phyloP scores from a whole-genome alignment of 2,329 filamentous ascomycete genomes.

The Nemania abortiva region DNA sequence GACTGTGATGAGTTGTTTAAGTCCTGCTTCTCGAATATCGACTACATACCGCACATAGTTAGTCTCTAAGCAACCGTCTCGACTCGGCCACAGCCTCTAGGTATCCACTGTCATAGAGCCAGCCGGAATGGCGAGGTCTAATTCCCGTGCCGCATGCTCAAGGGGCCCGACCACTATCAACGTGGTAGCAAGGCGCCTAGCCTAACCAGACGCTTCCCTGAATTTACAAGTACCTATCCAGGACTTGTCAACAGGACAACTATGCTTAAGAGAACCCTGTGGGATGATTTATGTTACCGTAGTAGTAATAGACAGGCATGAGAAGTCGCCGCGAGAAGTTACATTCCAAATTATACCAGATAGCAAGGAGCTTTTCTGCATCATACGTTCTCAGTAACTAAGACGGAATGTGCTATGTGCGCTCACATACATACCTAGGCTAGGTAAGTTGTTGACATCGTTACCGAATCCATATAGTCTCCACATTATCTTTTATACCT shows the following conservation, averaged over 20 bases:
- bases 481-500: conserved; percentile 12
- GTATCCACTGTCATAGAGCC: conserved; percentile 24
- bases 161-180: conserved; percentile 7
- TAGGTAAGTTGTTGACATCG: conserved; percentile 3
- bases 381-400: conserved; percentile 20
- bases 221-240: conserved; percentile 5
- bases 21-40: conserved; percentile 15
- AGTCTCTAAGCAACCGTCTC: conserved; percentile 9
- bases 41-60: conserved; percentile 9
- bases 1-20: not conserved
- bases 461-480: conserved; percentile 16
- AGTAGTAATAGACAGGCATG: conserved; percentile 31
- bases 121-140: conserved; percentile 27
- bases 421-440: not conserved
- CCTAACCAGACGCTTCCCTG: conserved; percentile 14
- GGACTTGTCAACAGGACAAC: conserved; percentile 7
- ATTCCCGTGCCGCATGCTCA: conserved; percentile 28
- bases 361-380: conserved; percentile 7
- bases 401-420: conserved; percentile 26
- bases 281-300: conserved; percentile 16
- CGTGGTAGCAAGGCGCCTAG: not conserved
- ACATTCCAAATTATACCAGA: conserved; percentile 34
- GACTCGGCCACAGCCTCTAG: conserved; percentile 4
- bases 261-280: conserved; percentile 2
- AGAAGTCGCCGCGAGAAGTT: conserved; percentile 3